Evolutionary conservation across 306 rosid species (phyloP), one percentile per base, ranked within the genome.

Genomic region (Mimosa bimucronata): DNA sequence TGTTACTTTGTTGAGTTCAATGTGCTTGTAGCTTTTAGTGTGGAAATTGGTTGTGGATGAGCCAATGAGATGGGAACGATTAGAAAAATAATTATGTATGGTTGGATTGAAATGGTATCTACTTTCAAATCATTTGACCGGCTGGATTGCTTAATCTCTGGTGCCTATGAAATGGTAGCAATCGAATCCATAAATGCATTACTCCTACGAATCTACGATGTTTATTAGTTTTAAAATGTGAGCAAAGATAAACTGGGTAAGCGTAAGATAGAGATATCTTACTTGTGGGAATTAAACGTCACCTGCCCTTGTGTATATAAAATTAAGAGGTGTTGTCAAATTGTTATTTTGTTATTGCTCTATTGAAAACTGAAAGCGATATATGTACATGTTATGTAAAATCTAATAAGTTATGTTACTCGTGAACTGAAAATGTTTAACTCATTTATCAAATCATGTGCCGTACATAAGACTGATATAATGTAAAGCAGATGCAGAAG

Each of bases 11-110:
- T 68, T 50, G 45, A 41, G 62, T 73, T 69, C 18, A 19, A 34
- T 86, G 74, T 52, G n/a, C 72, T 50, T 28, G 60, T 65, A 23
- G 55, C 50, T 41, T 69, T 12, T 31, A n/a, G 76, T 71, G 15
- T 37, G 77, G 38, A 65, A 73, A 75, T 58, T 74, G 71, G 46
- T 29, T 71, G 68, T 71, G 66, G 82, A 53, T 83, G 45, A 79
- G 68, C 57, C 73, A 44, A 3, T 28, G 77, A 12, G 41, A 38
- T 1, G 72, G 66, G 73, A 37, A 74, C 75, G 37, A 78, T 65
- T 30, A 38, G 61, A 55, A 42, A 61, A 44, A 9, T 29, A 7
- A 42, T 4, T 42, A 31, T 19, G 9, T 69, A 26, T 55, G 61
- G 76, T 82, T 52, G 57, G 37, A 38, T 44, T 71, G 18, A 66